A percentile compares a stretch with the other conserved stretches of the same genome.
Conservation (phyloP, 441 rosid genomes). For the Gossypium aridum region DNA sequence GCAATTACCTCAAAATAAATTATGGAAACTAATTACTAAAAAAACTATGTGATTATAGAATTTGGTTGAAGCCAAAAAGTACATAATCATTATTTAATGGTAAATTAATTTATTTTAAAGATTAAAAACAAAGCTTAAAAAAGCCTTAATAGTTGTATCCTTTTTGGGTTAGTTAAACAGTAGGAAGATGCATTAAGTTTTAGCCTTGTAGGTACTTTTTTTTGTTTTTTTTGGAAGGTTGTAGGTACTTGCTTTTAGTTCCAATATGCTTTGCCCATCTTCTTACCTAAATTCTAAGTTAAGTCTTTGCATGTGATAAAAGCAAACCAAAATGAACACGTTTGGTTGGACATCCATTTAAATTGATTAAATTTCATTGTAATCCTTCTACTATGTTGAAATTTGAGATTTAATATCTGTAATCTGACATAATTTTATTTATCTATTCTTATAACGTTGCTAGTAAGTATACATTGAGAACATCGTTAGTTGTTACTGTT, state of each 20-base stretch:
- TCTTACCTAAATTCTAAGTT: slow-evolving; percentile 1
- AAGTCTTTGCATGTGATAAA: not conserved
- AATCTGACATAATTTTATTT: too few species aligned
- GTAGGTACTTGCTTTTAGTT: not conserved
- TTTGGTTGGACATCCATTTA: not conserved
- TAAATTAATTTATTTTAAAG: not conserved
- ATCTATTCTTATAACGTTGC: too few species aligned
- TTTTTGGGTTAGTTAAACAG: not conserved
- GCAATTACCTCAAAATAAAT: too few species aligned
- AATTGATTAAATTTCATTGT: not conserved
- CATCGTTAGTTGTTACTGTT: too few species aligned
- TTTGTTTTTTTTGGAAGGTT: too few species aligned
- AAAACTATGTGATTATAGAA: not conserved
- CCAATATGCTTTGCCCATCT: not conserved
- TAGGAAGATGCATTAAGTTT: not conserved
- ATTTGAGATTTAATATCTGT: not conserved
- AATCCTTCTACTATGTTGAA: not conserved
- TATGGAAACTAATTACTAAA: not conserved
- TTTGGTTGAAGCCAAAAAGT: not conserved
- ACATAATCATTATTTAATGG: not conserved
- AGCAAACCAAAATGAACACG: not conserved
- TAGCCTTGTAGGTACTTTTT: not conserved
- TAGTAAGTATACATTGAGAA: too few species aligned
- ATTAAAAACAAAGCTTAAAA: not conserved
- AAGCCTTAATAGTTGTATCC: not conserved